Evolutionary conservation across 2,329 filamentous ascomycete genomes (phyloP).

Genomic region (Penicillium sp.): DNA sequence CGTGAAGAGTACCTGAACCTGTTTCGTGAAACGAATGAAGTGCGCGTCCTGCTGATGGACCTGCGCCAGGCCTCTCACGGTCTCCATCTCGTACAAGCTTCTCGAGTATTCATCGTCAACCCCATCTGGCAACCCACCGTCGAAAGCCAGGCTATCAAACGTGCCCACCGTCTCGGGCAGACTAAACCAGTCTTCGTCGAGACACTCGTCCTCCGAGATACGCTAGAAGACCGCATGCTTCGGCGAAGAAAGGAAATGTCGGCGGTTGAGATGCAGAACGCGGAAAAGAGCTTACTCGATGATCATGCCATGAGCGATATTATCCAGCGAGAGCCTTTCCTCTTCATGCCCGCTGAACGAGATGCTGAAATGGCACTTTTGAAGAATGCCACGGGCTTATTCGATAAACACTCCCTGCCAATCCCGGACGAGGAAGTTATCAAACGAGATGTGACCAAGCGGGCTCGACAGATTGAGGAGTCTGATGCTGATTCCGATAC

Average conservation of each 20-base stretch:
- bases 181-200: slow-evolving; percentile 73
- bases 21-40: slow-evolving; percentile 65
- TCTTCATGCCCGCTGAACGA: slow-evolving; percentile 39
- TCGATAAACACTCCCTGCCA: slow-evolving; percentile 36
- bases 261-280: slow-evolving; percentile 50
- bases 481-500: neutral
- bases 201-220: slow-evolving; percentile 72
- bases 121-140: slow-evolving; percentile 79
- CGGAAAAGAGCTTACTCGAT: slow-evolving; percentile 55
- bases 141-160: slow-evolving; percentile 86
- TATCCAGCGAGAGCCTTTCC: slow-evolving; percentile 52
- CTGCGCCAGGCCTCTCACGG: slow-evolving; percentile 84
- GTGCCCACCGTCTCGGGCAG: slow-evolving; percentile 83
- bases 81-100: slow-evolving; percentile 76
- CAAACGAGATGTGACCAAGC: neutral
- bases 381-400: slow-evolving; percentile 30
- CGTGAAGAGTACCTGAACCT: slow-evolving; percentile 70
- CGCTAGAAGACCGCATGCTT: slow-evolving; percentile 80
- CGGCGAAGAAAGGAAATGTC: slow-evolving; percentile 70
- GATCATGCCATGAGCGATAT: slow-evolving; percentile 55
- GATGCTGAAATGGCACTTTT: slow-evolving; percentile 26
- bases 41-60: slow-evolving; percentile 83
- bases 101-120: slow-evolving; percentile 81
- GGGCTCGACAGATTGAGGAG: neutral
- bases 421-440: slow-evolving; percentile 28